Base-by-base conservation (phyloP, 2,329 filamentous ascomycete genomes). In the Cladosporium sp. region DNA sequence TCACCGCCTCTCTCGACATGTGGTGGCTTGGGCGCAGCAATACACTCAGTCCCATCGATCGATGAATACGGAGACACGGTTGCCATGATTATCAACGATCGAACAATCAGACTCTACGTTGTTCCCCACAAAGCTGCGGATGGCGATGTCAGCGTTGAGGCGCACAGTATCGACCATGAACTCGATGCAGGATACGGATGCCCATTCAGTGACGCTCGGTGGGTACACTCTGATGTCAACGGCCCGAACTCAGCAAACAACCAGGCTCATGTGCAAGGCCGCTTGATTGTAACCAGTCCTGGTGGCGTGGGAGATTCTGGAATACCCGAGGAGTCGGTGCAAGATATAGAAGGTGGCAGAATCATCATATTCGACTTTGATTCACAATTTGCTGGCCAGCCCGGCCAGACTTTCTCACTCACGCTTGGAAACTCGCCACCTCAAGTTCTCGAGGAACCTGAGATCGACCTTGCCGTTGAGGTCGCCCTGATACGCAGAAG, bases 71-170 rank as follows among this genome's bases (percentile, higher is more conserved):
- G 76, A 11, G 74, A 75, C 62, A 76, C 74, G 10, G 71, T 78
- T 26, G 76, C 76, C 12, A 77, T 78, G 74, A 72, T 78, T 53
- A 76, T 78, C 56, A 78, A 78, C 50, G 76, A 77, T 67, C 70
- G 76, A 26, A 78, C 76, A 3, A 70, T 78, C 33, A 67, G 76
- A 23, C 66, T 78, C 28, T 78, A 78, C 65, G 72, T 77, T 26
- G 73, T 78, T 0, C 76, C 76, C 16, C 71, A 67, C 6, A 72
- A 72, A 23, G 62, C 66, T 28, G 69, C 70, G 12, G 74, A 76
- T 14, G 71, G 72, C 26, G 69, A 68, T 11, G 69, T 71, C 1
- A 70, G 70, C 11, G 69, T 76, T 10, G 76, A 78, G 66, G 76
- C 76, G 18, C 76, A 78, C 63, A 76, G 74, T 49, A 77, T 78